Evolutionary conservation across 768 basidiomycete genomes (phyloP).

Genomic region (Tylopilus rubrobrunneus): DNA sequence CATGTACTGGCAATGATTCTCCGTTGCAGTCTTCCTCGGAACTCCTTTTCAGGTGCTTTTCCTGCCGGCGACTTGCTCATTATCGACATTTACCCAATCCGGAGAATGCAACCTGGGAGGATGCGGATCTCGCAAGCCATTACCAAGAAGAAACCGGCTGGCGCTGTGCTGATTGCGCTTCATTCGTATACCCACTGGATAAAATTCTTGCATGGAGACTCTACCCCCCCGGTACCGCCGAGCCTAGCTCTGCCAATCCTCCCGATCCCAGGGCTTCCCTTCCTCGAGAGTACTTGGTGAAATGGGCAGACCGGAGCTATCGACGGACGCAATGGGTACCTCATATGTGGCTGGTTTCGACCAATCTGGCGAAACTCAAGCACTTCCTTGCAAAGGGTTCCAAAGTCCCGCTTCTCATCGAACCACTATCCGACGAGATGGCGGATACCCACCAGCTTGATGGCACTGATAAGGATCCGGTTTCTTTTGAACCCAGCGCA

Average conservation of each 20-base stretch:
- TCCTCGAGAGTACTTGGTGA: conserved; percentile 91
- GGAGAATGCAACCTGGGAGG: conserved; percentile 31
- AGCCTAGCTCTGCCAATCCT: conserved; percentile 41
- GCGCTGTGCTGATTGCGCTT: conserved; percentile 77
- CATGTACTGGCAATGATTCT: conserved; percentile 10
- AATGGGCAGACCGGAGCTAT: conserved; percentile 81
- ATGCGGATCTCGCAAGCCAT: conserved; percentile 48
- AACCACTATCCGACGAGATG: conserved; percentile 32
- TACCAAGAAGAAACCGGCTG: conserved; percentile 57
- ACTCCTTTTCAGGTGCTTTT: conserved; percentile 76
- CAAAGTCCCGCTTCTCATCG: conserved; percentile 59
- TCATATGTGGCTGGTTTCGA: conserved; percentile 83
- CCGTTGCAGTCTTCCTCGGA: conserved; percentile 29
- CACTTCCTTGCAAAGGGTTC: conserved; percentile 72
- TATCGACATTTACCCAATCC: conserved; percentile 68
- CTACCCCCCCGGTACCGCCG: conserved; percentile 61
- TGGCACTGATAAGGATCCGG: conserved; percentile 16
- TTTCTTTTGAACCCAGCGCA: conserved; percentile 41
- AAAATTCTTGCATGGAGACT: conserved; percentile 92
- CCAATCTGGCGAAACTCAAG: conserved; percentile 62
- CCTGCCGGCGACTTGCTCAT: conserved; percentile 81
- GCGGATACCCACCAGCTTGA: conserved; percentile 27
- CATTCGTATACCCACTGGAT: conserved; percentile 66
- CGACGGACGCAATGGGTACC: conserved; percentile 84
- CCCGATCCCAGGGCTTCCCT: conserved; percentile 56